These are phyloP conservation scores for Agaricus sinodeliciosus DNA, from an alignment of 768 basidiomycete species.

Conservation along the genomic window DNA sequence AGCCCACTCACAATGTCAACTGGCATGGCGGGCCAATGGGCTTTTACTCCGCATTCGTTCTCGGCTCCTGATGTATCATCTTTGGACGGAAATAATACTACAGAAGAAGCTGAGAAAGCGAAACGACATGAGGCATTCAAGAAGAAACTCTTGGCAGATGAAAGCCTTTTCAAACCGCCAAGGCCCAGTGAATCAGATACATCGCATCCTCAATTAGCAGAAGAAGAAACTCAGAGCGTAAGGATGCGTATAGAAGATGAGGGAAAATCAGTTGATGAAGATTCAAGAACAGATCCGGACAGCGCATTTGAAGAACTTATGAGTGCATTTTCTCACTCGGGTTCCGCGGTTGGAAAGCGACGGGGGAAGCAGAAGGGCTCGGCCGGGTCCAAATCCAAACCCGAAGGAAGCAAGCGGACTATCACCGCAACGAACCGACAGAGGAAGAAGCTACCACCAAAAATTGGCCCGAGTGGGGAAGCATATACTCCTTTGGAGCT, in stretches of 20 bases:
- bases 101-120: slow-evolving; percentile 15
- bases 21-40: slow-evolving; percentile 5
- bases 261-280: slow-evolving; percentile 13
- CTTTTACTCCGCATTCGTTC: neutral
- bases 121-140: slow-evolving; percentile 38
- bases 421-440: slow-evolving; percentile 10
- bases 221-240: slow-evolving; percentile 6
- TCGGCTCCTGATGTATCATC: neutral
- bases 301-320: slow-evolving; percentile 44
- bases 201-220: slow-evolving; percentile 10
- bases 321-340: slow-evolving; percentile 35
- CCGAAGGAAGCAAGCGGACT: slow-evolving; percentile 16
- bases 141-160: slow-evolving; percentile 43
- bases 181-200: slow-evolving; percentile 1
- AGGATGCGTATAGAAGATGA: slow-evolving; percentile 7
- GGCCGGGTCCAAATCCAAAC: neutral
- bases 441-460: slow-evolving; percentile 28
- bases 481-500: slow-evolving; percentile 73
- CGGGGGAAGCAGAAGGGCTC: slow-evolving; percentile 27
- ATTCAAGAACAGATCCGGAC: slow-evolving; percentile 24
- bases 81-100: neutral
- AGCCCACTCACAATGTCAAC: neutral
- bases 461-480: slow-evolving; percentile 63
- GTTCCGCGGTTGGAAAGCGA: slow-evolving; percentile 19
- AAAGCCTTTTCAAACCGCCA: slow-evolving; percentile 27